phyloP scores from a whole-genome alignment of 2,329 filamentous ascomycete genomes.

The Aspergillus quadrilineatus region DNA sequence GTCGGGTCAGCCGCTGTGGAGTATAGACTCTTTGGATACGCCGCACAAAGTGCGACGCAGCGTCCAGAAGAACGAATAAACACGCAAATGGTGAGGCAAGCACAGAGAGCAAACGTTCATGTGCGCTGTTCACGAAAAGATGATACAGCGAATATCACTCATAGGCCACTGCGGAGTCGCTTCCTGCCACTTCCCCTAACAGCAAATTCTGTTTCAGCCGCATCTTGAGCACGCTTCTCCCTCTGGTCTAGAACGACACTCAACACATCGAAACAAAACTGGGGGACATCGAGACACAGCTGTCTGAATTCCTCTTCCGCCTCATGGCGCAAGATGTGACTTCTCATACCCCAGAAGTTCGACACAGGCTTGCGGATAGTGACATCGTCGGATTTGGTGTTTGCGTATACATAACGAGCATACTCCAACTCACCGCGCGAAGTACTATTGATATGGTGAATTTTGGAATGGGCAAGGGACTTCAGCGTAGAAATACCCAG shows the following conservation, averaged over 20 bases:
- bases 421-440: conserved; percentile 89
- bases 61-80: not conserved
- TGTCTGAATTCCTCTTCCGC: conserved; percentile 80
- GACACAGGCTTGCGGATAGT: conserved; percentile 79
- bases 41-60: not conserved
- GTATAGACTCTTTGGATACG: not conserved
- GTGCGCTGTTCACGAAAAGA: not conserved
- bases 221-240: conserved; percentile 42
- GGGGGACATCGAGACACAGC: conserved; percentile 83
- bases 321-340: conserved; percentile 78
- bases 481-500: conserved; percentile 68
- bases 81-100: not conserved
- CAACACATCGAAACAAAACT: conserved; percentile 91
- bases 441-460: conserved; percentile 84
- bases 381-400: conserved; percentile 67
- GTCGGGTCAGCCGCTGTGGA: not conserved
- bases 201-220: conserved; percentile 35
- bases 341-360: conserved; percentile 83
- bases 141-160: conserved; percentile 14
- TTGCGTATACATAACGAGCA: conserved; percentile 83
- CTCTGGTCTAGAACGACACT: conserved; percentile 53
- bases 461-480: conserved; percentile 79
- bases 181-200: conserved; percentile 42
- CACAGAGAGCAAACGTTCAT: not conserved
- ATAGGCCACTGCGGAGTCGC: conserved; percentile 33